phyloP scores from a whole-genome alignment of 768 basidiomycete species.

The Gelatoporia subvermispora region DNA sequence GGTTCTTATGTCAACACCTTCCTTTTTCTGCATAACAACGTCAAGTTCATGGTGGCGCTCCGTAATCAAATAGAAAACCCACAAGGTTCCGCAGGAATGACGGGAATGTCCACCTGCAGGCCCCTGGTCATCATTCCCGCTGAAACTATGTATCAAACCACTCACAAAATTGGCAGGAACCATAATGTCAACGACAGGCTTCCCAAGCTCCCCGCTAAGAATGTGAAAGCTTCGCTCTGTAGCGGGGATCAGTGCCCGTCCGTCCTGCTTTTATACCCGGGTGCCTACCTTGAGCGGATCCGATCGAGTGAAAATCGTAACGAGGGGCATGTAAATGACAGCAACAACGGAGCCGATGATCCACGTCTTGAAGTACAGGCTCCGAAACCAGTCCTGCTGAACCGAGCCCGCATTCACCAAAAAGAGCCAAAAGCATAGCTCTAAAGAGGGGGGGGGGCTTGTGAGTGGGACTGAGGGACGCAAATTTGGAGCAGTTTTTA shows the following conservation, averaged over 20 bases:
- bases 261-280: background rate
- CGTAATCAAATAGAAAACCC: constrained; percentile 14
- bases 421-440: constrained; percentile 87
- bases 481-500: constrained; percentile 18
- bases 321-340: constrained; percentile 61
- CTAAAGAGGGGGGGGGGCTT: constrained; percentile 29
- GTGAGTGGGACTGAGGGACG: background rate
- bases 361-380: constrained; percentile 73
- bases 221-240: constrained; percentile 67
- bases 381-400: constrained; percentile 75
- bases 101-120: constrained; percentile 61
- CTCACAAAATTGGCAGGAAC: constrained; percentile 68
- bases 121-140: constrained; percentile 1
- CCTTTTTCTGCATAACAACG: constrained; percentile 37
- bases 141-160: constrained; percentile 7
- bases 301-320: constrained; percentile 57
- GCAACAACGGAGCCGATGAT: constrained; percentile 56
- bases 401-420: constrained; percentile 59
- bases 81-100: constrained; percentile 59
- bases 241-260: constrained; percentile 12
- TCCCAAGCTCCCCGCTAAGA: constrained; percentile 65
- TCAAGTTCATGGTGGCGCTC: background rate
- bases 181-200: constrained; percentile 67
- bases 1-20: constrained; percentile 60
- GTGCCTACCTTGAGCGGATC: constrained; percentile 53